Percentiles rank a stretch among this genome's conserved stretches.
These are phyloP conservation scores for Elsinoe australis DNA, from an alignment of 2,329 filamentous ascomycete genomes.

Conservation along the genomic window DNA sequence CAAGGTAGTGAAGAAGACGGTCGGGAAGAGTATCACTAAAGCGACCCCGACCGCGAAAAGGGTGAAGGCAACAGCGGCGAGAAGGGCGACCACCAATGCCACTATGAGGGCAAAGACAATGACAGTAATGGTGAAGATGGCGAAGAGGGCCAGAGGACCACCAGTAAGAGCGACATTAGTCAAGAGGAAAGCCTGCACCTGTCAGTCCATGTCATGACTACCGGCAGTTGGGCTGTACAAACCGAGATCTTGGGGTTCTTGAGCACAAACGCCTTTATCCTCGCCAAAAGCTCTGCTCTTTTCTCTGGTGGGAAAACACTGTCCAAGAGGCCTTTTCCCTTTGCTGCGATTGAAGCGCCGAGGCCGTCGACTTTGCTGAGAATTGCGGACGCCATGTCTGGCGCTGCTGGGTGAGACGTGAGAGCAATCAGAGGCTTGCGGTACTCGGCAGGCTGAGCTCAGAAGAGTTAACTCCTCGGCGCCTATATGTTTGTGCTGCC, in stretches of 20 bases:
- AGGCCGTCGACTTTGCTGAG: conserved; percentile 26
- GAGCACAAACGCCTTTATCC: conserved; percentile 49
- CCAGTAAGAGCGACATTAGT: conserved; percentile 58
- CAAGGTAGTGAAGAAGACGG: conserved; percentile 57
- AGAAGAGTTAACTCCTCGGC: no score
- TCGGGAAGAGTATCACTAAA: conserved; percentile 59
- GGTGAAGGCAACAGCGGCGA: conserved; percentile 52
- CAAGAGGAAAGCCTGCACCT: conserved; percentile 56
- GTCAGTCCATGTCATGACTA: background rate
- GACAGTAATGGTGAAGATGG: conserved; percentile 56
- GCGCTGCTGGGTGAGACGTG: background rate
- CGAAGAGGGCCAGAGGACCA: conserved; percentile 61
- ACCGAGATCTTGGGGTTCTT: conserved; percentile 64
- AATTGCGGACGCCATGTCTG: conserved; percentile 18
- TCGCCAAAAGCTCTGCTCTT: conserved; percentile 50
- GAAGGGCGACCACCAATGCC: conserved; percentile 47
- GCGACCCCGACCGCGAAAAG: conserved; percentile 62
- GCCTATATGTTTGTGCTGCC: background rate
- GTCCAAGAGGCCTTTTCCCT: conserved; percentile 39
- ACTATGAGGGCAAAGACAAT: conserved; percentile 55
- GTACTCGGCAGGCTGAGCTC: no score
- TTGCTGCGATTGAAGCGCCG: conserved; percentile 24
- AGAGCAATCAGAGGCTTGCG: background rate
- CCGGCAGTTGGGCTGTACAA: conserved; percentile 28
- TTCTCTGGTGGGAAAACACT: conserved; percentile 52